A percentile compares a stretch with the other conserved stretches of the same genome.
phyloP scores from a whole-genome alignment of 495 filamentous ascomycete genomes.

The Glarea lozoyensis region DNA sequence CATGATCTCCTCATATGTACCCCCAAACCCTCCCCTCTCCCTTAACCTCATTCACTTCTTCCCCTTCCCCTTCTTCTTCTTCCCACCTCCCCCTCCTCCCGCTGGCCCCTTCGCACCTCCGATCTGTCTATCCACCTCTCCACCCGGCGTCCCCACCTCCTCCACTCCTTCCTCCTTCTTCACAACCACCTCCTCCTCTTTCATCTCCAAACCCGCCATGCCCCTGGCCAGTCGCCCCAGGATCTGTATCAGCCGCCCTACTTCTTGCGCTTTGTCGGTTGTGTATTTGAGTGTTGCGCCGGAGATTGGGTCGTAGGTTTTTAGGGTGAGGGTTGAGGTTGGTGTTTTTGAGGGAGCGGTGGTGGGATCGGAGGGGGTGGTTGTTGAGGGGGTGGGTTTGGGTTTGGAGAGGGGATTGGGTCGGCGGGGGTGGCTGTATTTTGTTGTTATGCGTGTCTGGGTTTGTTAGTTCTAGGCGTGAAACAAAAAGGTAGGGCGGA shows the following conservation, averaged over 20 bases:
- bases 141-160: slow-evolving; percentile 19
- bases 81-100: slow-evolving; percentile 30
- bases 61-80: slow-evolving; percentile 49
- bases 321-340: slow-evolving; percentile 62
- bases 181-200: slow-evolving; percentile 28
- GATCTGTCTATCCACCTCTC: slow-evolving; percentile 34
- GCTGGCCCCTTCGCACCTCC: slow-evolving; percentile 1
- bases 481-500: slow-evolving; percentile 7
- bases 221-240: slow-evolving; percentile 57
- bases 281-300: slow-evolving; percentile 83
- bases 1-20: not conserved
- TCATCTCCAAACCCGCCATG: slow-evolving; percentile 50
- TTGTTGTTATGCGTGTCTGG: slow-evolving; percentile 76
- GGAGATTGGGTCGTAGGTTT: slow-evolving; percentile 78
- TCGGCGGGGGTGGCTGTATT: slow-evolving; percentile 60
- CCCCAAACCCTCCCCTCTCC: not conserved
- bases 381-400: slow-evolving; percentile 4
- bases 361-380: not conserved
- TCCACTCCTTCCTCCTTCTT: slow-evolving; percentile 25
- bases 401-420: slow-evolving; percentile 23
- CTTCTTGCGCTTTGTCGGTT: slow-evolving; percentile 86
- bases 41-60: slow-evolving; percentile 32
- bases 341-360: slow-evolving; percentile 15
- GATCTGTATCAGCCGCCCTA: slow-evolving; percentile 66
- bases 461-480: slow-evolving; percentile 9